These are phyloP conservation scores for Claviceps pazoutovae DNA, from an alignment of 2,329 filamentous ascomycete genomes.

Conservation along the genomic window DNA sequence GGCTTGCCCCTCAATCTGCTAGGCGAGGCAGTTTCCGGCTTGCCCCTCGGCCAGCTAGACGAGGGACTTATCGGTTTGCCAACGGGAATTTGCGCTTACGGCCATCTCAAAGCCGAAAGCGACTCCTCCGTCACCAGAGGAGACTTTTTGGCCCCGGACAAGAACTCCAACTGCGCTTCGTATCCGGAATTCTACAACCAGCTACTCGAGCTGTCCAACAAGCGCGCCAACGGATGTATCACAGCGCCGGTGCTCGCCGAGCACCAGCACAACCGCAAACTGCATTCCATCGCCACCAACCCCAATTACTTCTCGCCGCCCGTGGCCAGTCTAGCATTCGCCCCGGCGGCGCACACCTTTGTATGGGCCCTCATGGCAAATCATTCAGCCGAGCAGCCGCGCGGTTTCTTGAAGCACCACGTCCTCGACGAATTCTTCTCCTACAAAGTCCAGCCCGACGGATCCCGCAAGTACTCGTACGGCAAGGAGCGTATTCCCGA, in stretches of 20 bases:
- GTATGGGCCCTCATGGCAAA: slow-evolving; percentile 28
- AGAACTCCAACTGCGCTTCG: slow-evolving; percentile 2
- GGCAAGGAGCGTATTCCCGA: slow-evolving; percentile 36
- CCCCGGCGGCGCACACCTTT: slow-evolving; percentile 33
- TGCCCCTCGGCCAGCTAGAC: neutral
- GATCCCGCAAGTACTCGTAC: slow-evolving; percentile 25
- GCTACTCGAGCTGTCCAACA: slow-evolving; percentile 24
- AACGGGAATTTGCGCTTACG: slow-evolving; percentile 4
- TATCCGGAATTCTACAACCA: slow-evolving; percentile 9
- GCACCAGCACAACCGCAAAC: neutral
- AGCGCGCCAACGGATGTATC: slow-evolving; percentile 24
- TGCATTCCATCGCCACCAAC: slow-evolving; percentile 31
- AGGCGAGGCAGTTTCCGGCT: too few relatives aligned
- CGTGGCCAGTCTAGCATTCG: slow-evolving; percentile 30
- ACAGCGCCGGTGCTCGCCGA: neutral
- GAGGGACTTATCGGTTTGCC: slow-evolving; percentile 2
- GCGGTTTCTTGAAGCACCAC: slow-evolving; percentile 12
- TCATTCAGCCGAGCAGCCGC: slow-evolving; percentile 25
- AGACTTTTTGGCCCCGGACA: neutral
- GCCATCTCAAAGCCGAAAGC: slow-evolving; percentile 11
- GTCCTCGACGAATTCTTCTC: slow-evolving; percentile 4
- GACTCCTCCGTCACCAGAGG: slow-evolving; percentile 3
- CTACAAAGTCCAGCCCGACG: slow-evolving; percentile 23
- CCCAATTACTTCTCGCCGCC: slow-evolving; percentile 40
- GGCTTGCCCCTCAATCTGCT: neutral